A percentile compares a stretch with the other conserved stretches of the same genome.
These are phyloP conservation scores for Clathrus columnatus DNA, from an alignment of 768 basidiomycete species.

Conservation along the genomic window DNA sequence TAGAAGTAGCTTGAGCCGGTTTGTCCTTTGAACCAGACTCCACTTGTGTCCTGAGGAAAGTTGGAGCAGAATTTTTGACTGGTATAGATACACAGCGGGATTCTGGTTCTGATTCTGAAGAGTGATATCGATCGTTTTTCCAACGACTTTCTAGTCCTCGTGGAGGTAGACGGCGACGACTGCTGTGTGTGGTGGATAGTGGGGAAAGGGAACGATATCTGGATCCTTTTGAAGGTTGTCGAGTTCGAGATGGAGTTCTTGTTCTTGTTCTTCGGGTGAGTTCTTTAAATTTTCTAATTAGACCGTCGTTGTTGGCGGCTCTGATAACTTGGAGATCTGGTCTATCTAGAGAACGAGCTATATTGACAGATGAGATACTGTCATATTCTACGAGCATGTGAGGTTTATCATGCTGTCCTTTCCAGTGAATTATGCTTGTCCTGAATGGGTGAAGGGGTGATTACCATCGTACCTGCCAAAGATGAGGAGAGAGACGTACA, in stretches of 20 bases:
- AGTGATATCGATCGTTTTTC: no score
- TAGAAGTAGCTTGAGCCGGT: background rate
- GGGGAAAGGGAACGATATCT: background rate
- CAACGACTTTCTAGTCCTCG: no score
- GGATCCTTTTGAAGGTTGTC: background rate
- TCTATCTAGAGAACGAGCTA: constrained; percentile 1
- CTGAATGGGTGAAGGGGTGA: background rate
- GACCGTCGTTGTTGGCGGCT: constrained; percentile 6
- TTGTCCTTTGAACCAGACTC: no score
- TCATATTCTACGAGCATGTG: constrained; percentile 8
- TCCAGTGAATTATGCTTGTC: constrained; percentile 7
- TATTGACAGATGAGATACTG: background rate
- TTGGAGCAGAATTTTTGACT: no score
- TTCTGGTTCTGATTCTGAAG: no score
- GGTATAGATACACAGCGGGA: no score
- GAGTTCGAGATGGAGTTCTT: background rate
- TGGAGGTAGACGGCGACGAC: background rate
- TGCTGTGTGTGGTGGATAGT: background rate
- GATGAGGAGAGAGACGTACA: background rate
- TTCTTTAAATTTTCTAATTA: constrained; percentile 7
- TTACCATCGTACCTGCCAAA: background rate
- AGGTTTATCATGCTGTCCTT: constrained; percentile 6
- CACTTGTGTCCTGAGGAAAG: no score
- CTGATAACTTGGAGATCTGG: constrained; percentile 9
- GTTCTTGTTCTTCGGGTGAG: background rate